Base-by-base conservation (phyloP, 257 asterid species). In the Forsythia viridissima region DNA sequence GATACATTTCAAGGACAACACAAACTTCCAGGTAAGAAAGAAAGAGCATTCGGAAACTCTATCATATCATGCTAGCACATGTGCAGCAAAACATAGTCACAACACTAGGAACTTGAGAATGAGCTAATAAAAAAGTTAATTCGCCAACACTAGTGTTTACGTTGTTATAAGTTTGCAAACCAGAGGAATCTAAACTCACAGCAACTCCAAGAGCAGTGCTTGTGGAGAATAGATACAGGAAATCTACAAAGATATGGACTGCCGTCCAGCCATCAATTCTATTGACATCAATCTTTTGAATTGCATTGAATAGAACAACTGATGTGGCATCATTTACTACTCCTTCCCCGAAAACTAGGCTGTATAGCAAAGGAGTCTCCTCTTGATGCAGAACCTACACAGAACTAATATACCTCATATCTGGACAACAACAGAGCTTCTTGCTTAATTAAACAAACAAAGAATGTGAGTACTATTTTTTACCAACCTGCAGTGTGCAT, bases 281-380 rank as follows among this genome's bases (percentile, higher is more conserved):
- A 81, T 76, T 70, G 44, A 92, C 92, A 76, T 95, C 93, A 55
- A 93, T 86, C 96, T 93, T 92, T 84, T 95, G 99, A 71, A 95
- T 77, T 39, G 99, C 97, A 76, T 95, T 92, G 85, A 93, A 95
- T 51, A 95, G 91, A 44, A 95, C 99, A 75, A 95, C 99, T 65
- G 99, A 89, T 43, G 99, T 92, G 39, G 99, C 99, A 86, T 95
- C 99, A 80, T 95, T 95, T 51, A 95, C 99, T 44, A 95, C 98
- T 57, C 99, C 99, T 88, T 95, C 99, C 68, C 99, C 99, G 44
- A 95, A 95, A 73, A 95, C 97, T 59, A 95, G 86, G 92, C 99
- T 95, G 88, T 95, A 93, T 11, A 95, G 86, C 76, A 95, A 80
- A 34, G 99, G 99, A 74, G 98, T 95, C 74, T 92, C 98, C 20